Base-by-base conservation (phyloP, 495 filamentous ascomycete species). In the Xylaria curta region DNA sequence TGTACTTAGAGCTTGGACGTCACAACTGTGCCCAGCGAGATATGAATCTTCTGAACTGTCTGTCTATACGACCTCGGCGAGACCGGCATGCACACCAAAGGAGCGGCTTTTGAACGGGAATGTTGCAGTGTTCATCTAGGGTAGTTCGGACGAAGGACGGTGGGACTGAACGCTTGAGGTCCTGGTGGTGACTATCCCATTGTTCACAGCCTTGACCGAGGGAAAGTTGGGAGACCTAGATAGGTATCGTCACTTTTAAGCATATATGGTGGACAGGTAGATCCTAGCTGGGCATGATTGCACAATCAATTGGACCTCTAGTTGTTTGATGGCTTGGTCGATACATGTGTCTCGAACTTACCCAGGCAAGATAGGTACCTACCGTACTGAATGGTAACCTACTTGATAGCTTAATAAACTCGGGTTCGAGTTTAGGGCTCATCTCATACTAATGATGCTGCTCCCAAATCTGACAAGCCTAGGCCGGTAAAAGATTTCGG, bases 111-210 rank as follows among this genome's bases (percentile, higher is more conserved):
- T 42, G 12, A 61, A 26, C 61, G 13, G 9, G 9, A 7, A 21
- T 44, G 2, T 10, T 44, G 38, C 42, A 33, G n/a, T 69, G 56
- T 61, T 51, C 67, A 36, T 61, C 26, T 8, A 24, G 21, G 5
- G 13, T 33, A 68, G 66, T 59, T 68, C 66, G 53, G 66, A 58
- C 66, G 53, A 59, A 47, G n/a, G n/a, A 26, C 17, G 51, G 10
- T 26, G 15, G 12, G 10, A 10, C 49, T 44, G 68, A 53, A 47
- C 4, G 42, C 10, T 60, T 33, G 31, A 62, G 28, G 19, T 19
- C 12, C n/a, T n/a, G n/a, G n/a, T n/a, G n/a, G n/a, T n/a, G n/a
- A n/a, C n/a, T n/a, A n/a, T n/a, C n/a, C n/a, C n/a, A n/a, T n/a
- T n/a, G n/a, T n/a, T n/a, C n/a, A n/a, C n/a, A n/a, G n/a, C 49